phyloP scores from a whole-genome alignment of 352 stramenopile genomes.

The Pythium aristosporum region DNA sequence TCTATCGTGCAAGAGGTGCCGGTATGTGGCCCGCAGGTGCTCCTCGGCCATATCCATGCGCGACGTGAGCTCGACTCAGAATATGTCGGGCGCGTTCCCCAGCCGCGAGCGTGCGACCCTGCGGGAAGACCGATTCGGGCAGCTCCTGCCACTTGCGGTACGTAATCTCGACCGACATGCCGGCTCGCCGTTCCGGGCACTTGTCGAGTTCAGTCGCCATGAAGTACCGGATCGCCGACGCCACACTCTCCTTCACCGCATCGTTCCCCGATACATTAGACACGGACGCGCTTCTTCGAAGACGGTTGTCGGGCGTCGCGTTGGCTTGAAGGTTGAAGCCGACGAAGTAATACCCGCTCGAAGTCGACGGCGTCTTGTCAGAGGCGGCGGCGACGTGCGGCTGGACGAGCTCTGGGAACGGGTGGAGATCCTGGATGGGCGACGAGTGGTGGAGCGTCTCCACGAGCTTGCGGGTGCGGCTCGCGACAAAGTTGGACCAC shows the following conservation, averaged over 20 bases:
- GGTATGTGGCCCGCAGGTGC: neutral
- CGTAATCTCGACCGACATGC: constrained; percentile 59
- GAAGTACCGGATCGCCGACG: constrained; percentile 73
- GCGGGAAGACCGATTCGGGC: constrained; percentile 58
- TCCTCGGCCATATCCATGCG: constrained; percentile 38
- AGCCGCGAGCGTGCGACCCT: constrained; percentile 52
- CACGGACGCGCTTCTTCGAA: neutral
- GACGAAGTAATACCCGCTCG: constrained; percentile 67
- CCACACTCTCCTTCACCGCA: constrained; percentile 41
- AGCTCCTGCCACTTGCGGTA: constrained; percentile 75
- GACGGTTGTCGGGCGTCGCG: neutral
- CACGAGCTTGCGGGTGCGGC: constrained; percentile 81
- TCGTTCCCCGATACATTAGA: constrained; percentile 1
- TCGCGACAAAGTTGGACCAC: constrained; percentile 78
- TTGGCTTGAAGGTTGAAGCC: constrained; percentile 50
- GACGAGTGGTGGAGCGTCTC: constrained; percentile 75
- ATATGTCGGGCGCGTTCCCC: constrained; percentile 81
- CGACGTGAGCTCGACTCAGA: constrained; percentile 67
- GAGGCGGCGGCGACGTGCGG: neutral
- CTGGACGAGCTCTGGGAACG: constrained; percentile 64
- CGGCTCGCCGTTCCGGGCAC: constrained; percentile 48
- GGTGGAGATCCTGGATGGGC: constrained; percentile 61
- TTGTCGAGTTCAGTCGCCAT: constrained; percentile 68
- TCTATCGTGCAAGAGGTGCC: constrained; percentile 22
- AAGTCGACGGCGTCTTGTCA: neutral